Evolutionary conservation across 345 rosid species (phyloP).

Genomic region (Moricandia arvensis): DNA sequence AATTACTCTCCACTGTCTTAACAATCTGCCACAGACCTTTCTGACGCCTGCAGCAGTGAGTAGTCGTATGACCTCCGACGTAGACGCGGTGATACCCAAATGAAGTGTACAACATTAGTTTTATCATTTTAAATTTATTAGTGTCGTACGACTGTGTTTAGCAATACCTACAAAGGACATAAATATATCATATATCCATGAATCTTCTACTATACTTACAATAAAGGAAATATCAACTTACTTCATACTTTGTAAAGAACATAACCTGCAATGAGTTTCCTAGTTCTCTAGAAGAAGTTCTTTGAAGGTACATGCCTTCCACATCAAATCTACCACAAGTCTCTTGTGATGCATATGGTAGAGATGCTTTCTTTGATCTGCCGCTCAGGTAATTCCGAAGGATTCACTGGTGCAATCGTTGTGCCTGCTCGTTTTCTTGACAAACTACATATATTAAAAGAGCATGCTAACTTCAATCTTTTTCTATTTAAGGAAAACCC

Average conservation of each 20-base stretch:
- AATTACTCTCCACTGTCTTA: background rate
- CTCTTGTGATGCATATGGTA: constrained; percentile 45
- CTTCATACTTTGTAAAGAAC: background rate
- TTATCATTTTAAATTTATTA: background rate
- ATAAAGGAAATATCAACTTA: background rate
- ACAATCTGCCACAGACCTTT: too few species aligned
- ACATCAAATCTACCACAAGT: constrained; percentile 33
- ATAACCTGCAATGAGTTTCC: too few species aligned
- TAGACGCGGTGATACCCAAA: background rate
- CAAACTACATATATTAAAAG: background rate
- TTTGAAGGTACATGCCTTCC: constrained; percentile 41
- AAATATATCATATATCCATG: too few species aligned
- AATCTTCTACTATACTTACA: background rate
- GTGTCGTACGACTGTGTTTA: too few species aligned
- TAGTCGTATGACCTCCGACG: background rate
- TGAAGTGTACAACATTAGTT: background rate
- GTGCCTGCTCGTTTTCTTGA: background rate
- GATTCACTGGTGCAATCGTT: constrained; percentile 16
- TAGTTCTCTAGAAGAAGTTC: constrained; percentile 37
- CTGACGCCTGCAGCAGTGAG: too few species aligned
- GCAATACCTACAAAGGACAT: constrained; percentile 53
- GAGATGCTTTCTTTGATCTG: constrained; percentile 30
- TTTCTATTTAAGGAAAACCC: background rate
- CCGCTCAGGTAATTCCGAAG: constrained; percentile 44
- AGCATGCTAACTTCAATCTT: background rate